phyloP scores from a whole-genome alignment of 2,329 filamentous ascomycete species.

The Geosmithia morbida region DNA sequence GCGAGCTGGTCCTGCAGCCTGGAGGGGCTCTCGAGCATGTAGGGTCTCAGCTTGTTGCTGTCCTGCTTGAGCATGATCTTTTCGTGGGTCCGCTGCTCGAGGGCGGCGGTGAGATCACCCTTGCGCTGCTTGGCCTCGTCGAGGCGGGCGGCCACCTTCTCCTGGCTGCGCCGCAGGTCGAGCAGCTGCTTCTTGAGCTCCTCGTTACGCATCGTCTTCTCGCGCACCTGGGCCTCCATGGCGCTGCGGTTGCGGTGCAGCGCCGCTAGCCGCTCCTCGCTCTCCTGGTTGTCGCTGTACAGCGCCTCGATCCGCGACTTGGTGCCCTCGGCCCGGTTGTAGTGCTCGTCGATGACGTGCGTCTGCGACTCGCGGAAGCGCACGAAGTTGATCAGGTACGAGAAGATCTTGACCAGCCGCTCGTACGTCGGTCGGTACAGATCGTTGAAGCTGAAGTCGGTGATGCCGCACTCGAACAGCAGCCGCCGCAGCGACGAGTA shows the following conservation, averaged over 20 bases:
- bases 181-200: conserved; percentile 72
- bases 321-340: conserved; percentile 76
- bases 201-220: conserved; percentile 76
- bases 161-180: conserved; percentile 69
- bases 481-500: conserved; percentile 72
- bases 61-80: conserved; percentile 66
- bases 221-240: conserved; percentile 67
- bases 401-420: conserved; percentile 87
- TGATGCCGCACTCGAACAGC: conserved; percentile 76
- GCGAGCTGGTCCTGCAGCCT: conserved; percentile 69
- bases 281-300: conserved; percentile 74
- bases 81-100: conserved; percentile 59
- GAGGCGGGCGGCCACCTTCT: conserved; percentile 67
- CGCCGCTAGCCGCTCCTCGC: conserved; percentile 65
- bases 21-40: conserved; percentile 78
- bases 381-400: conserved; percentile 97
- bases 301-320: conserved; percentile 80
- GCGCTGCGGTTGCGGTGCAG: conserved; percentile 67
- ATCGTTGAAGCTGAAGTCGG: conserved; percentile 87
- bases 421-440: conserved; percentile 83
- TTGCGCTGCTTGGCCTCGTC: conserved; percentile 77
- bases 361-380: conserved; percentile 92
- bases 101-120: conserved; percentile 52
- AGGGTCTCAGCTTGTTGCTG: conserved; percentile 77
- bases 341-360: conserved; percentile 77